phyloP scores from a whole-genome alignment of 1,284 basidiomycete species.

The Ceratobasidium sp. region DNA sequence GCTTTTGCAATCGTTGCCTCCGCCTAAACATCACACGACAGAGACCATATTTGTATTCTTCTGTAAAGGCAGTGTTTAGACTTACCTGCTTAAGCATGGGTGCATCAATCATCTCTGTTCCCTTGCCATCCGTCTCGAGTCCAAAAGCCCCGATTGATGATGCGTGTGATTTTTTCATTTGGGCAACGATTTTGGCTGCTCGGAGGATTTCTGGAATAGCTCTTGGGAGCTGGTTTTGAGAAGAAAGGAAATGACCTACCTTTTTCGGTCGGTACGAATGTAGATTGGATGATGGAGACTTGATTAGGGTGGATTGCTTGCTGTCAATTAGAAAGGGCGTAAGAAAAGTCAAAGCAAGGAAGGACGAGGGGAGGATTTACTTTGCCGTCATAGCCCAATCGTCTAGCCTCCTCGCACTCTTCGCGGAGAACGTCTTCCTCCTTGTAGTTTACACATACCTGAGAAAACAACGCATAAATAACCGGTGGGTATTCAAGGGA shows the following conservation, averaged over 20 bases:
- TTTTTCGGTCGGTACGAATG: constrained; percentile 77
- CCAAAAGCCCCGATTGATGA: constrained; percentile 67
- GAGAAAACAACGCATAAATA: neutral
- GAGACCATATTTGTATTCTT: neutral
- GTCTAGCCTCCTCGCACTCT: constrained; percentile 80
- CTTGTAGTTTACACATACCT: constrained; percentile 93
- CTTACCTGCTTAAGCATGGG: constrained; percentile 86
- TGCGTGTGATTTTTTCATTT: constrained; percentile 64
- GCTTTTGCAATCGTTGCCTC: constrained; percentile 70
- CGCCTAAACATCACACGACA: constrained; percentile 56
- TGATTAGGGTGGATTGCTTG: constrained; percentile 96
- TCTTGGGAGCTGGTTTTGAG: neutral
- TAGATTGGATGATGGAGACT: constrained; percentile 77
- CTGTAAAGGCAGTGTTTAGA: neutral
- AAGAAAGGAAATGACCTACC: constrained; percentile 55
- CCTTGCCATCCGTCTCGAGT: constrained; percentile 62
- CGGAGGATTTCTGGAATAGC: constrained; percentile 70
- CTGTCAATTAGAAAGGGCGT: constrained; percentile 52
- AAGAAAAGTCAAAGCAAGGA: neutral
- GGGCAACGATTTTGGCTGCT: constrained; percentile 74
- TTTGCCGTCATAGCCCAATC: constrained; percentile 87
- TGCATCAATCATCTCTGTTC: constrained; percentile 88
- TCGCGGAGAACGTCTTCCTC: constrained; percentile 71
- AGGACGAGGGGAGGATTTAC: constrained; percentile 51
- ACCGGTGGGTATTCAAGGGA: constrained; percentile 32